Conservation (phyloP, 2,329 filamentous ascomycete species). For the Colletotrichum neosansevieriae region DNA sequence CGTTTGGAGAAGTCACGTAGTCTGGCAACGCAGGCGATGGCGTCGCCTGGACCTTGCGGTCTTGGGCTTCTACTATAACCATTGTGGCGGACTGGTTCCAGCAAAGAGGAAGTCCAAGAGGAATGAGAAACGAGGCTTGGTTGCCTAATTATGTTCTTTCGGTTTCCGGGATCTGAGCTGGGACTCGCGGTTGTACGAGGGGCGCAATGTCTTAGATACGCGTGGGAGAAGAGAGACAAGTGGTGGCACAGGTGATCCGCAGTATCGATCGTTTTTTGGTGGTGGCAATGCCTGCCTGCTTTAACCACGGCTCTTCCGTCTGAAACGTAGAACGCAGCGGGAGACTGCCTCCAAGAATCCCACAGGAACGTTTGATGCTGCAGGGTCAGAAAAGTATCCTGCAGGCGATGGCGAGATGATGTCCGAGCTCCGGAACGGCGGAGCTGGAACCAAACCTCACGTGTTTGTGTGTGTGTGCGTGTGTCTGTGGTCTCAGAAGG, state of each 20-base stretch:
- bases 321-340: conserved; percentile 28
- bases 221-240: conserved; percentile 28
- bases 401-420: conserved; percentile 7
- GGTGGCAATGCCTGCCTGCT: conserved; percentile 7
- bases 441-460: conserved; percentile 7
- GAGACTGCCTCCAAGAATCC: neutral
- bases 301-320: neutral
- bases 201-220: conserved; percentile 27
- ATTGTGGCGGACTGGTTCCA: conserved; percentile 15
- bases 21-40: conserved; percentile 17
- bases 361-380: conserved; percentile 9
- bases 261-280: neutral
- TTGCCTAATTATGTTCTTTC: conserved; percentile 23
- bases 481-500: conserved; percentile 12
- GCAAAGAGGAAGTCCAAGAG: neutral
- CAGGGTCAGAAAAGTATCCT: conserved; percentile 8
- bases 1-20: conserved; percentile 34
- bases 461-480: conserved; percentile 1
- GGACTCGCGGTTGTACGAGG: conserved; percentile 10
- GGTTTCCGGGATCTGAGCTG: neutral
- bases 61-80: conserved; percentile 28
- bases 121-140: neutral
- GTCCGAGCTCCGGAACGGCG: conserved; percentile 12
- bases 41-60: conserved; percentile 13
- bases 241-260: conserved; percentile 11